phyloP scores from a whole-genome alignment of 139 green algal species.

The Yamagishiella unicocca region DNA sequence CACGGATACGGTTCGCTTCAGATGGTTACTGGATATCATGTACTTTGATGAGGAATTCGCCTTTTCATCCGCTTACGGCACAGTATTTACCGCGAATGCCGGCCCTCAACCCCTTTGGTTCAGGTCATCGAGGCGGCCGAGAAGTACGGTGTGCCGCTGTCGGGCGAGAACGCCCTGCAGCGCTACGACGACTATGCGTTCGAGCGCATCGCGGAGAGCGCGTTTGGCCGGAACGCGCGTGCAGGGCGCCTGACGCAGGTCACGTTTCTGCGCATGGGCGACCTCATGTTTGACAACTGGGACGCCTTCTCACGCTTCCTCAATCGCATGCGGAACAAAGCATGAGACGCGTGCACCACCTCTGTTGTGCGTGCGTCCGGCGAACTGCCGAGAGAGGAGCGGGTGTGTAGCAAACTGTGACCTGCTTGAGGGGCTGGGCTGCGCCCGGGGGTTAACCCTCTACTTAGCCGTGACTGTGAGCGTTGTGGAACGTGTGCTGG shows the following conservation, averaged over 20 bases:
- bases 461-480: slow-evolving; percentile 38
- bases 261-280: slow-evolving; percentile 96
- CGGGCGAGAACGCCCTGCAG: slow-evolving; percentile 97
- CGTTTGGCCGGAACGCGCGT: slow-evolving; percentile 86
- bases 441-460: not conserved
- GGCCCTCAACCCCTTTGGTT: no score
- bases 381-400: slow-evolving; percentile 40
- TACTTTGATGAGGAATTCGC: no score
- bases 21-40: no score
- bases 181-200: slow-evolving; percentile 95
- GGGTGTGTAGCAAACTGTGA: slow-evolving; percentile 37
- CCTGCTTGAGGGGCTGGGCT: slow-evolving; percentile 3
- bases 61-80: no score
- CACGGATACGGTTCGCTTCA: no score
- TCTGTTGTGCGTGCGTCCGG: slow-evolving; percentile 21
- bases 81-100: no score
- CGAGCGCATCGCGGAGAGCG: slow-evolving; percentile 91
- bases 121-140: slow-evolving; percentile 84
- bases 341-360: slow-evolving; percentile 14
- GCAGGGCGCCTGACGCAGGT: slow-evolving; percentile 88
- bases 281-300: slow-evolving; percentile 90
- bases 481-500: slow-evolving; percentile 28
- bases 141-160: slow-evolving; percentile 81
- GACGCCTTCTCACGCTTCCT: slow-evolving; percentile 80
- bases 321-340: slow-evolving; percentile 68